Percentiles rank a stretch among this genome's conserved stretches.
Evolutionary conservation across 2,329 filamentous ascomycete species (phyloP).

Genomic region (Knufia fluminis): DNA sequence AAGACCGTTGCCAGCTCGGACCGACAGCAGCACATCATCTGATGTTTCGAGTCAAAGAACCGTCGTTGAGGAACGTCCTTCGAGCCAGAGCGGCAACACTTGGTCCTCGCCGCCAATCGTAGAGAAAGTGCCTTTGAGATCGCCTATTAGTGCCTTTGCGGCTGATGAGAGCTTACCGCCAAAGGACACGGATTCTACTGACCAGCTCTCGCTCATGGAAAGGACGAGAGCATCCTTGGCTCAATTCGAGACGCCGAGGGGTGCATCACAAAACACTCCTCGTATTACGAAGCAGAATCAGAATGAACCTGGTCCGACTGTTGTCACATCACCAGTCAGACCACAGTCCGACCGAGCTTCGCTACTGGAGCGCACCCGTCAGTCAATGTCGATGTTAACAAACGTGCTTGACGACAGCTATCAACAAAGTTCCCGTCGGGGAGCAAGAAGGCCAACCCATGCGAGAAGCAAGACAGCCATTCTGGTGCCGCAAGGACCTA

Average conservation of each 20-base stretch:
- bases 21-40: neutral
- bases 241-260: slow-evolving; percentile 21
- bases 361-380: slow-evolving; percentile 67
- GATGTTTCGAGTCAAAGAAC: neutral
- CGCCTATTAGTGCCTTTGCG: neutral
- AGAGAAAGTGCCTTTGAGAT: neutral
- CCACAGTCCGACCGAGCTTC: slow-evolving; percentile 29
- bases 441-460: neutral
- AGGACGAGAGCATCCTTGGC: slow-evolving; percentile 24
- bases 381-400: slow-evolving; percentile 64
- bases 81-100: neutral
- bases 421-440: neutral
- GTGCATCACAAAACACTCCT: neutral
- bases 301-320: neutral
- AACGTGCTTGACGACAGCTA: slow-evolving; percentile 2
- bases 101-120: neutral
- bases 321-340: slow-evolving; percentile 18
- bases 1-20: neutral
- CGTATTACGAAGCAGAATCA: slow-evolving; percentile 19
- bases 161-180: too few relatives aligned
- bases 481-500: neutral
- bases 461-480: slow-evolving; percentile 2
- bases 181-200: too few relatives aligned
- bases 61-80: neutral
- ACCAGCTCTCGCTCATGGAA: slow-evolving; percentile 30